Percentiles rank a stretch among this genome's conserved stretches.
These are phyloP conservation scores for Cucurbita argyrosperma DNA, from an alignment of 306 rosid genomes.

Conservation along the genomic window DNA sequence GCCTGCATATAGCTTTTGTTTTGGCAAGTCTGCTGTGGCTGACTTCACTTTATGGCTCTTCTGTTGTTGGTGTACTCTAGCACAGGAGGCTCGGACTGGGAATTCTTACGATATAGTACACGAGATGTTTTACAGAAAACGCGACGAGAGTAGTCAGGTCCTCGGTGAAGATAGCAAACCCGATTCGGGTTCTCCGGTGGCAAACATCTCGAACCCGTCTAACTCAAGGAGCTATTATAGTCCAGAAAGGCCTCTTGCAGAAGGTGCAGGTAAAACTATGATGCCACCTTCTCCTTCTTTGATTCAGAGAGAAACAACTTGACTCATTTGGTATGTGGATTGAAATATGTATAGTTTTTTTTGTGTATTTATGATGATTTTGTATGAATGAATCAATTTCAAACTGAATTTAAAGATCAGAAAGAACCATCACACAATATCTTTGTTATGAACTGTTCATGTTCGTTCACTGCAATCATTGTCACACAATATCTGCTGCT, in stretches of 20 bases:
- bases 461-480: not conserved
- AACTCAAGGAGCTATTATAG: not conserved
- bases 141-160: conserved; percentile 11
- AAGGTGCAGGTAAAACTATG: conserved; percentile 46
- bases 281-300: conserved; percentile 44
- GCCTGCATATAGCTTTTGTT: conserved; percentile 67
- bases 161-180: conserved; percentile 40
- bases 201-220: conserved; percentile 26
- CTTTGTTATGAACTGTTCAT: not conserved
- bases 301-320: conserved; percentile 36
- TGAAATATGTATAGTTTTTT: not conserved
- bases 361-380: not conserved
- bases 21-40: conserved; percentile 42
- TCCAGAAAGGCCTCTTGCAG: not conserved
- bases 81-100: conserved; percentile 75
- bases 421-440: not conserved
- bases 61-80: conserved; percentile 96
- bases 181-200: conserved; percentile 27
- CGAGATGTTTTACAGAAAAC: conserved; percentile 33
- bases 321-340: conserved; percentile 3
- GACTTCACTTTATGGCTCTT: conserved; percentile 80
- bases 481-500: not conserved
- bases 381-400: not conserved
- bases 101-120: conserved; percentile 52
- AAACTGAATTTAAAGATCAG: not conserved